These are phyloP conservation scores for Ophiocordyceps camponoti-saundersi DNA, from an alignment of 2,329 filamentous ascomycete species.

Conservation along the genomic window DNA sequence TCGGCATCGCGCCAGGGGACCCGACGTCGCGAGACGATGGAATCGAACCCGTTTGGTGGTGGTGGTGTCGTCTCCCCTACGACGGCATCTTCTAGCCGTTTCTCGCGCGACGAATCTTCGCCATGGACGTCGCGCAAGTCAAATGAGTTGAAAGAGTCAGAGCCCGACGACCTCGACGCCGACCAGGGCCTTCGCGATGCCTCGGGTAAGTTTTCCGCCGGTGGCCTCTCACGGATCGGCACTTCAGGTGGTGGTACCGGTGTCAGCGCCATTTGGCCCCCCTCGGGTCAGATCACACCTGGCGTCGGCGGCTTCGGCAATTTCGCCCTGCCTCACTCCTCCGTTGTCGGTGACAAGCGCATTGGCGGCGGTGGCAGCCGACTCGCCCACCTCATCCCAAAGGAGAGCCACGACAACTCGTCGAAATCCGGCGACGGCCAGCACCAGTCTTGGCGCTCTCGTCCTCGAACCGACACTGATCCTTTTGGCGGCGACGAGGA, in stretches of 20 bases:
- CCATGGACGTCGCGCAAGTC: constrained; percentile 40
- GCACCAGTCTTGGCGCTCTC: constrained; percentile 36
- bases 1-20: constrained; percentile 53
- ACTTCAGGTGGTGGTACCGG: constrained; percentile 29
- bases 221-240: constrained; percentile 34
- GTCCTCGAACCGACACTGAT: constrained; percentile 55
- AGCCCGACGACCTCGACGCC: constrained; percentile 33
- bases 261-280: constrained; percentile 25
- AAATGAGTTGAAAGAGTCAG: constrained; percentile 35
- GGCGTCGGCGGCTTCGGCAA: constrained; percentile 75
- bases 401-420: constrained; percentile 54
- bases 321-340: constrained; percentile 52
- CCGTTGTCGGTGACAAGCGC: constrained; percentile 53
- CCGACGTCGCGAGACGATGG: constrained; percentile 66
- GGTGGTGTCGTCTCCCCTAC: constrained; percentile 43
- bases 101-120: constrained; percentile 43
- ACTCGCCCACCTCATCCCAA: constrained; percentile 70
- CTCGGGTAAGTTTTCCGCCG: constrained; percentile 21
- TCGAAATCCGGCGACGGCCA: constrained; percentile 32
- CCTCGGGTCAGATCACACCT: constrained; percentile 38
- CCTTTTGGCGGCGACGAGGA: constrained; percentile 50
- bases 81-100: constrained; percentile 29
- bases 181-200: constrained; percentile 13
- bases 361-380: constrained; percentile 69
- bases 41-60: constrained; percentile 45